Evolutionary conservation across 352 stramenopile species (phyloP).

Genomic region (Pythium sp.): DNA sequence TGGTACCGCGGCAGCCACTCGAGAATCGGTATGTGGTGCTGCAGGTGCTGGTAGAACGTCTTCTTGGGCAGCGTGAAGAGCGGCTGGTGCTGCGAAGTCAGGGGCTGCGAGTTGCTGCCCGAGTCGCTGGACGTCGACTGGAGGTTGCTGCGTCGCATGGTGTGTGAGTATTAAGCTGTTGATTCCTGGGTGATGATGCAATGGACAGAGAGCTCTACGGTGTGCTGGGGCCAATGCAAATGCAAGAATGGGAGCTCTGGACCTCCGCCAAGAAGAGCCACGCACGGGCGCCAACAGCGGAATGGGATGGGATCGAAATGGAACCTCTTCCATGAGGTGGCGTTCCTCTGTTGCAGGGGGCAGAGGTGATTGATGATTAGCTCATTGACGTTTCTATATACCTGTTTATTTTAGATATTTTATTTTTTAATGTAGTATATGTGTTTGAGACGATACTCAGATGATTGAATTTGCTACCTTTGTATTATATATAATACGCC

Average conservation of each 20-base stretch:
- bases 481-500: no score
- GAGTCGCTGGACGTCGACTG: slow-evolving; percentile 10
- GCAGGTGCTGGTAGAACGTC: slow-evolving; percentile 9
- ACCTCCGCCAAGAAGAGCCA: not conserved
- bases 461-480: no score
- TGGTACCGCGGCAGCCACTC: slow-evolving; percentile 58
- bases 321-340: not conserved
- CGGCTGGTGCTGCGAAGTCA: not conserved
- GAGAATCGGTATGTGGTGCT: slow-evolving; percentile 42
- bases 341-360: slow-evolving; percentile 1
- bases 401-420: not conserved
- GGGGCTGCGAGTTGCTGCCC: not conserved
- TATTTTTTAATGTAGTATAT: not conserved
- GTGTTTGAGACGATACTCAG: no score
- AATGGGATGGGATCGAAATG: slow-evolving; percentile 3
- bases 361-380: not conserved
- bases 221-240: not conserved
- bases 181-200: not conserved
- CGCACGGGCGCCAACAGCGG: not conserved
- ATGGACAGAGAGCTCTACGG: not conserved
- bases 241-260: not conserved
- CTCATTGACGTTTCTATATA: not conserved
- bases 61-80: slow-evolving; percentile 5
- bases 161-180: not conserved
- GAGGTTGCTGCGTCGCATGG: slow-evolving; percentile 7